phyloP scores from a whole-genome alignment of 768 basidiomycete genomes.

The Hypsizygus marmoreus region DNA sequence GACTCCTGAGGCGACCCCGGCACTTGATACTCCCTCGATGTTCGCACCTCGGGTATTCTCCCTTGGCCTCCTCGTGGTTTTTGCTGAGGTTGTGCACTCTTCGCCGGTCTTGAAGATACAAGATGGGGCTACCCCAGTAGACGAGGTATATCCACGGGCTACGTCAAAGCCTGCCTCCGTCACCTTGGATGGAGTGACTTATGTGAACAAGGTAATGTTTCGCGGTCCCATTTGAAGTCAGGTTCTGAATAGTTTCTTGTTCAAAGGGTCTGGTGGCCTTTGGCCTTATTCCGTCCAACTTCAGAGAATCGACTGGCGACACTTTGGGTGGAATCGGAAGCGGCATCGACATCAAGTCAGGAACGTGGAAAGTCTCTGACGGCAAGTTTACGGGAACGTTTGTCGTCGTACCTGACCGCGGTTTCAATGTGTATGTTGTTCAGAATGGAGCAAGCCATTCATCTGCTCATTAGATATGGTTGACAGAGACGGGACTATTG shows the following conservation, averaged over 20 bases:
- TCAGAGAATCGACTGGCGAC: constrained; percentile 57
- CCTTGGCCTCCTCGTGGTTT: constrained; percentile 1
- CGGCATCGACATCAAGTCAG: constrained; percentile 57
- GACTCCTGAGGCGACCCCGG: neutral
- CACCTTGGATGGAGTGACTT: constrained; percentile 12
- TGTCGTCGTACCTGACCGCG: constrained; percentile 56
- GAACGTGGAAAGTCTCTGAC: constrained; percentile 40
- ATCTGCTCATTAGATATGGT: neutral
- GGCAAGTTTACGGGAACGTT: constrained; percentile 49
- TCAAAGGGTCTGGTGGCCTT: constrained; percentile 59
- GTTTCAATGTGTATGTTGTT: constrained; percentile 53
- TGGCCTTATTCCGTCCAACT: constrained; percentile 60
- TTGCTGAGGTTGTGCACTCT: constrained; percentile 1
- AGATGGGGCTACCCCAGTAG: too few relatives aligned
- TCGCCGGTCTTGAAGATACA: constrained; percentile 1
- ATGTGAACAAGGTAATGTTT: constrained; percentile 14
- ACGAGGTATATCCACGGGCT: neutral
- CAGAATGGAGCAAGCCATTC: neutral
- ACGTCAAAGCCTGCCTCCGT: constrained; percentile 8
- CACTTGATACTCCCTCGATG: neutral
- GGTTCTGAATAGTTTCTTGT: neutral
- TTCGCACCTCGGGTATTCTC: neutral
- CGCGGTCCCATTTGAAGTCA: neutral
- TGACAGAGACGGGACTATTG: constrained; percentile 50
- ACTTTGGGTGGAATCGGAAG: constrained; percentile 67